Evolutionary conservation across 495 filamentous ascomycete species (phyloP).

Genomic region (Antarctomyces pellizariae): DNA sequence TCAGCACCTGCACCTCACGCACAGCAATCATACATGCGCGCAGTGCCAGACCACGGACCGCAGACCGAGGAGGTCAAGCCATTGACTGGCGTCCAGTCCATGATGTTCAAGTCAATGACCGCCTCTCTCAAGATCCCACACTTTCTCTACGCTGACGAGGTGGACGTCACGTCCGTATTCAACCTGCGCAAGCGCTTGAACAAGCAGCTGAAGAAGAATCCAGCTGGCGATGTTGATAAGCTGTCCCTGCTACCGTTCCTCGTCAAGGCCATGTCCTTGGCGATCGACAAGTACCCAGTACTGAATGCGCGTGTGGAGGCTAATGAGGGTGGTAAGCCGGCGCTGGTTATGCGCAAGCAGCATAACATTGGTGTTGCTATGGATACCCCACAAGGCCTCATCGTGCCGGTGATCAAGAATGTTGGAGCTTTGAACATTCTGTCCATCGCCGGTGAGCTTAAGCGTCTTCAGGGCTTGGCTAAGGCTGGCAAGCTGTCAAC

Average conservation of each 20-base stretch:
- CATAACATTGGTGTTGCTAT: slow-evolving; percentile 96
- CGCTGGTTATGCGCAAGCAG: slow-evolving; percentile 47
- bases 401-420: slow-evolving; percentile 88
- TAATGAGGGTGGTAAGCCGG: slow-evolving; percentile 29
- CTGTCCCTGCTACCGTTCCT: slow-evolving; percentile 84
- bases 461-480: slow-evolving; percentile 47
- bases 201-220: slow-evolving; percentile 18
- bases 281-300: slow-evolving; percentile 56
- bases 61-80: slow-evolving; percentile 41
- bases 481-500: slow-evolving; percentile 47
- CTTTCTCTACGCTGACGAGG: slow-evolving; percentile 75
- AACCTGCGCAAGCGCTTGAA: slow-evolving; percentile 49
- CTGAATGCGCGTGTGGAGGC: slow-evolving; percentile 68
- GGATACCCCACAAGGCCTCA: slow-evolving; percentile 71
- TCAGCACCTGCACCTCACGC: slow-evolving; percentile 2
- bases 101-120: slow-evolving; percentile 99
- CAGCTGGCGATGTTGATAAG: slow-evolving; percentile 22
- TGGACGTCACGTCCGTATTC: slow-evolving; percentile 51
- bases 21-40: no score
- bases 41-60: slow-evolving; percentile 11
- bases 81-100: slow-evolving; percentile 56
- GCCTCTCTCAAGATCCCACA: slow-evolving; percentile 74
- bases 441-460: slow-evolving; percentile 53
- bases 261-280: slow-evolving; percentile 77
- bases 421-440: slow-evolving; percentile 50